Base-by-base conservation (phyloP, 805 yeast species). In the Lipomyces sp. region DNA sequence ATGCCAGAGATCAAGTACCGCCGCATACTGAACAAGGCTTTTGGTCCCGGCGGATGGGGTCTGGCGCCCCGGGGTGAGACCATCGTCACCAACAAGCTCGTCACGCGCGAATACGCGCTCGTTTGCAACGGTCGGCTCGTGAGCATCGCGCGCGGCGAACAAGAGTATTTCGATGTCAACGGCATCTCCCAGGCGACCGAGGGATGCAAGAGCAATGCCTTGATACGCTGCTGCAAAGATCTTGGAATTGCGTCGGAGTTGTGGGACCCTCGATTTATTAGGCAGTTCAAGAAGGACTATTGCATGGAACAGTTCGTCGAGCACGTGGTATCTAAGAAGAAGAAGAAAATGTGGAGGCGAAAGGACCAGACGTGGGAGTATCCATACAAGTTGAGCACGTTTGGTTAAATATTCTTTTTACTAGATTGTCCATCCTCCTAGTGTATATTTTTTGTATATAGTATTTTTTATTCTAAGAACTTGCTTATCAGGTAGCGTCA, bases 1-100 rank as follows among this genome's bases (percentile, higher is more conserved):
- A 72, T 93, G 40, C 98, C 98, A 0, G 98, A 93, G 67, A 93
- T 93, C 70, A 91, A 91, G 66, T 93, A 93, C 66, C 79, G 98
- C 58, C 77, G 98, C 39, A 83, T 90, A 21, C 70, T 93, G 59
- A 91, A 91, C 69, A 75, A 76, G 34, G 95, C 98, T 0, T 91
- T 93, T 73, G 98, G 98, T 2, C 96, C 98, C 5, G 98, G 98
- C 24, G 97, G 95, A 1, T 93, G 98, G 98, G 98, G 98, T 0
- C 73, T 93, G 49, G 96, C 95, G 0, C 98, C 98, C 10, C 74
- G 98, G 49, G 82, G 95, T 0, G 91, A 86, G 58, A 84, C 95
- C 0, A 72, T 80, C 46, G 80, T 93, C 29, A 84, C 95, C 1
- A 77, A 81, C 28, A 81, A 78, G 55, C 75, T 81, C 43, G 82